phyloP scores from a whole-genome alignment of 2,329 filamentous ascomycete species.

The Sordariomycetes sp. region DNA sequence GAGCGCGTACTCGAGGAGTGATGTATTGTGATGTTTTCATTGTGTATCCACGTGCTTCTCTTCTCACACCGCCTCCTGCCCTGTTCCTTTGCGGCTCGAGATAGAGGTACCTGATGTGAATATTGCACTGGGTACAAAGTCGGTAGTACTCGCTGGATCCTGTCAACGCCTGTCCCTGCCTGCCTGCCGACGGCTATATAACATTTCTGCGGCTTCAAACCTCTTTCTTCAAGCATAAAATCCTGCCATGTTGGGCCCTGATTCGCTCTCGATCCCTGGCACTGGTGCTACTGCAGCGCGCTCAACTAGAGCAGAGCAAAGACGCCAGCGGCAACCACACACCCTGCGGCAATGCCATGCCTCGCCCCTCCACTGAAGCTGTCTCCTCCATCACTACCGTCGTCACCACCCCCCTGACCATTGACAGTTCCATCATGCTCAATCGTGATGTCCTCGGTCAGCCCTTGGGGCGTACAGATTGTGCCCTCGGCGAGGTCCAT shows the following conservation, averaged over 20 bases:
- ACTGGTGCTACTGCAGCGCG: not conserved
- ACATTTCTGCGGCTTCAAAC: too few species aligned
- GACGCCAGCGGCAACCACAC: not conserved
- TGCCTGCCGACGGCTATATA: too few species aligned
- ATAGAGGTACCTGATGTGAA: too few species aligned
- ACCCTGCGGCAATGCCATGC: not conserved
- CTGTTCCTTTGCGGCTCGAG: too few species aligned
- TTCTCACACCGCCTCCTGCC: too few species aligned
- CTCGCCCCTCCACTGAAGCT: not conserved
- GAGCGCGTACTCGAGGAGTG: too few species aligned
- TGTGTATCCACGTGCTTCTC: too few species aligned
- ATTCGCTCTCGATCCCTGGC: not conserved
- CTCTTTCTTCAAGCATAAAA: too few species aligned
- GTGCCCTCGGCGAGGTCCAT: constrained; percentile 35
- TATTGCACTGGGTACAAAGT: too few species aligned
- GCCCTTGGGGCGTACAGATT: constrained; percentile 31
- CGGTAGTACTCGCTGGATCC: too few species aligned
- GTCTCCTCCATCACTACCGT: not conserved
- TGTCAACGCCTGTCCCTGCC: too few species aligned
- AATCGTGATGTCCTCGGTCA: constrained; percentile 28
- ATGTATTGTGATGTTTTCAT: too few species aligned
- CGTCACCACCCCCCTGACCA: not conserved
- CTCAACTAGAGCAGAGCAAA: not conserved
- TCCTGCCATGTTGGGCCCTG: not conserved
- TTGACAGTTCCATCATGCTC: constrained; percentile 16